Evolutionary conservation across 2,329 filamentous ascomycete species (phyloP), one percentile per base, ranked within the genome.

Genomic region (Emericellopsis atlantica): DNA sequence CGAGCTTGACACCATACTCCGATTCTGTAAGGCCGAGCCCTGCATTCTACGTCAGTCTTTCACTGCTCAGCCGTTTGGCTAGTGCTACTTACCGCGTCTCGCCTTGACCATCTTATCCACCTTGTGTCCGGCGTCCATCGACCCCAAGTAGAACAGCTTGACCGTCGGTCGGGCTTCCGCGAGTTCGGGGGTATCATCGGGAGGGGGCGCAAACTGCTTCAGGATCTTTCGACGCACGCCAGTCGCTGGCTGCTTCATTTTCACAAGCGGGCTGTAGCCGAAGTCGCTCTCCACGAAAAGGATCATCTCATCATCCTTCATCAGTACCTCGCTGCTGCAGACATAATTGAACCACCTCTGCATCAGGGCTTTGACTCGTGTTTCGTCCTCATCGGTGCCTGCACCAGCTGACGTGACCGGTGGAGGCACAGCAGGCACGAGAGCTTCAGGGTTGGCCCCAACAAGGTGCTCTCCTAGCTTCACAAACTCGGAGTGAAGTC

Each of bases 261-360:
- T 82, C 37, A 95, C 81, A 54, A 96, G 84, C 2, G 92, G 92
- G 54, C 88, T 95, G 62, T 98, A 98, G 33, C 92, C 92, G 59
- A 95, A 96, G 59, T 98, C 92, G 56, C 87, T 95, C 64, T 98
- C 92, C n/a, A 98, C 88, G 53, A 98, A 98, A 45, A 96, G 80
- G 5, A 95, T 79, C 79, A 96, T 90, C 64, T 98, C 92, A 46
- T 96, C 90, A 57, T 98, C 92, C 46, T 84, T 79, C 70, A 95
- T 94, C 7, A 98, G 74, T 1, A 93, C 80, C 31, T 96, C 89
- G 51, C 92, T 96, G 53, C 76, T 77, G 64, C 92, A 94, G 16
- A 98, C 83, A 44, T 85, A 84, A 60, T 94, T 95, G 52, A 98
- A 72, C 92, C 92, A 98, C 56, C 88, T 74, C 63, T 98, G 92